Evolutionary conservation across 2,329 filamentous ascomycete genomes (phyloP), one percentile per base, ranked within the genome.

Genomic region (Alternaria brassicicola): DNA sequence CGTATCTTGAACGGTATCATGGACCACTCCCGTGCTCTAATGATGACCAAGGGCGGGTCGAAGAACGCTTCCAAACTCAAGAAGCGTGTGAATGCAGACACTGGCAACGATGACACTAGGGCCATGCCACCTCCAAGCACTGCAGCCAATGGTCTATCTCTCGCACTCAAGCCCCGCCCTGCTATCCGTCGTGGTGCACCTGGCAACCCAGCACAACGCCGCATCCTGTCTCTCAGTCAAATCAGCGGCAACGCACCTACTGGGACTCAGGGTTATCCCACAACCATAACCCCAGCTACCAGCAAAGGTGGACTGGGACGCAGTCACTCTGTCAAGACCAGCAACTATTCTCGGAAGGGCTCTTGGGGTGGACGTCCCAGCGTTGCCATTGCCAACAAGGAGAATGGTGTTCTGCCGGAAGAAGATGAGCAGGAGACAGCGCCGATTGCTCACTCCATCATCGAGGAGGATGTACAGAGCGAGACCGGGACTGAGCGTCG

Each of bases 1-100:
- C 89, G 95, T 25, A 97, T 99, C 66, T 81, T 99, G 30, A 94
- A 98, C 65, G 93, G 94, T 25, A 92, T 98, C 62, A 96, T 99
- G 80, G 93, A 98, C 69, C 94, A 98, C 75, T 97, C 94, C 19
- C 90, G 94, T 6, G 88, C 94, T 25, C 84, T 97, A n/a, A 85
- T 98, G 57, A 90, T 95, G 81, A 83, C 87, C 65, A 89, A 91
- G 79, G 71, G 70, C 7, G 80, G 85, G 52, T 71, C 74, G 31
- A 79, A 76, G 70, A 74, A 72, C 65, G 71, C 68, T 30, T 65
- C 60, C 31, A 76, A 77, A 56, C 45, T 62, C 21, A 76, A 76
- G 64, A 76, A 75, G 76, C 58, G 72, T 19, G 64, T 66, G 58
- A 70, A 61, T 47, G 64, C 61, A 50, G 78, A 64, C 64, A 66